A percentile compares a stretch with the other conserved stretches of the same genome.
These are phyloP conservation scores for Achlya hypogyna DNA, from an alignment of 352 stramenopile genomes.

Conservation along the genomic window DNA sequence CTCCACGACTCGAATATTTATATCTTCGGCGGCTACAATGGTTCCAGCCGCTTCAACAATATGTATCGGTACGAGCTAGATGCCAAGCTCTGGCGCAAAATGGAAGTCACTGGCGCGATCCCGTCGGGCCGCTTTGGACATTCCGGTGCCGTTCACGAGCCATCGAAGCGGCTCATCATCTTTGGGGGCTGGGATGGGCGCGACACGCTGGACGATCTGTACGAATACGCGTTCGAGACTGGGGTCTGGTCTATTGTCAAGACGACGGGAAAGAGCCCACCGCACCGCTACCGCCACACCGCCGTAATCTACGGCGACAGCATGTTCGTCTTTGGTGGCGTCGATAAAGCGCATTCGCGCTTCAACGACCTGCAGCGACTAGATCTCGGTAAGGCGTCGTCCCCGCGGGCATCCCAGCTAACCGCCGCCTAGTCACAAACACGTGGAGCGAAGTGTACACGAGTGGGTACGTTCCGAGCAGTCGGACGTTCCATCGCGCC, in stretches of 20 bases:
- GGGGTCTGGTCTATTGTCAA: slow-evolving; percentile 59
- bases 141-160: slow-evolving; percentile 62
- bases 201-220: slow-evolving; percentile 77
- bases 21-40: slow-evolving; percentile 85
- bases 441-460: slow-evolving; percentile 80
- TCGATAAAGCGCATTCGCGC: slow-evolving; percentile 81
- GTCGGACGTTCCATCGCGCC: slow-evolving; percentile 78
- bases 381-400: slow-evolving; percentile 33
- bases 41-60: slow-evolving; percentile 72
- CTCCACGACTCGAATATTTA: slow-evolving; percentile 70
- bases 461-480: slow-evolving; percentile 69
- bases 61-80: slow-evolving; percentile 63
- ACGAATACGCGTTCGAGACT: slow-evolving; percentile 63
- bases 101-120: slow-evolving; percentile 37
- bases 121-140: slow-evolving; percentile 74
- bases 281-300: slow-evolving; percentile 78
- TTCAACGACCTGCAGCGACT: slow-evolving; percentile 81
- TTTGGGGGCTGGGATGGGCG: slow-evolving; percentile 83
- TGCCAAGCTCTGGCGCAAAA: slow-evolving; percentile 40
- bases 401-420: background rate
- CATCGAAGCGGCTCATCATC: slow-evolving; percentile 63
- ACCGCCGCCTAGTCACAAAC: slow-evolving; percentile 37
- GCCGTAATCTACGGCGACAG: slow-evolving; percentile 73
- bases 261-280: slow-evolving; percentile 43
- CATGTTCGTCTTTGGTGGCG: slow-evolving; percentile 86